A percentile compares a stretch with the other conserved stretches of the same genome.
phyloP scores from a whole-genome alignment of 2,329 filamentous ascomycete species.

The Graphium sp. region DNA sequence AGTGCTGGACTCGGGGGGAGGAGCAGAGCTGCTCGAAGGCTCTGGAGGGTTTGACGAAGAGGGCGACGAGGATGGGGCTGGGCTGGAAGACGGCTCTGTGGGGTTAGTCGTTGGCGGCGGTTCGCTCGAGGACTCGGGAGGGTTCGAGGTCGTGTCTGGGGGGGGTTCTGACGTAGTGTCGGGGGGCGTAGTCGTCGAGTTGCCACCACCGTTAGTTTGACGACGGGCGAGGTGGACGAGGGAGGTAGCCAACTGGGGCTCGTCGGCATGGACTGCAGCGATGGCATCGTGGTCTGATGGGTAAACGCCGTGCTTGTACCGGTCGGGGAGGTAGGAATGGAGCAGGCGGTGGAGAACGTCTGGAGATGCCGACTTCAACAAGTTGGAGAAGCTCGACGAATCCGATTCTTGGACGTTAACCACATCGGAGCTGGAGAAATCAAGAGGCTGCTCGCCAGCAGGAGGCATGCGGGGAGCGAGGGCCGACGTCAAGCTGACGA shows the following conservation, averaged over 20 bases:
- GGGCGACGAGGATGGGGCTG: conserved; percentile 4
- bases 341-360: conserved; percentile 49
- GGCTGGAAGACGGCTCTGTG: conserved; percentile 6
- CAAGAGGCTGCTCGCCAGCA: background rate
- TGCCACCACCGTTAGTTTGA: conserved; percentile 22
- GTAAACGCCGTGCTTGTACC: conserved; percentile 54
- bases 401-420: background rate
- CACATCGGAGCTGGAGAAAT: too few relatives aligned
- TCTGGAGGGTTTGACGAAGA: conserved; percentile 3
- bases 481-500: conserved; percentile 3
- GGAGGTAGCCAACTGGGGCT: conserved; percentile 43
- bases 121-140: conserved; percentile 1
- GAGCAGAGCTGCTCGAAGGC: conserved; percentile 6
- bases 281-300: conserved; percentile 46
- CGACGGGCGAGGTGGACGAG: conserved; percentile 50
- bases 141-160: conserved; percentile 4
- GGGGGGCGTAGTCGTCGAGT: conserved; percentile 10
- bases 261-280: conserved; percentile 42
- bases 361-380: conserved; percentile 38
- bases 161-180: conserved; percentile 7
- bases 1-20: conserved; percentile 1
- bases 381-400: conserved; percentile 4
- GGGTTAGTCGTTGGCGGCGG: conserved; percentile 3
- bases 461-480: conserved; percentile 2
- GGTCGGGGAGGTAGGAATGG: conserved; percentile 41